phyloP scores from a whole-genome alignment of 352 stramenopile species.

The Pythium pyrilobum region DNA sequence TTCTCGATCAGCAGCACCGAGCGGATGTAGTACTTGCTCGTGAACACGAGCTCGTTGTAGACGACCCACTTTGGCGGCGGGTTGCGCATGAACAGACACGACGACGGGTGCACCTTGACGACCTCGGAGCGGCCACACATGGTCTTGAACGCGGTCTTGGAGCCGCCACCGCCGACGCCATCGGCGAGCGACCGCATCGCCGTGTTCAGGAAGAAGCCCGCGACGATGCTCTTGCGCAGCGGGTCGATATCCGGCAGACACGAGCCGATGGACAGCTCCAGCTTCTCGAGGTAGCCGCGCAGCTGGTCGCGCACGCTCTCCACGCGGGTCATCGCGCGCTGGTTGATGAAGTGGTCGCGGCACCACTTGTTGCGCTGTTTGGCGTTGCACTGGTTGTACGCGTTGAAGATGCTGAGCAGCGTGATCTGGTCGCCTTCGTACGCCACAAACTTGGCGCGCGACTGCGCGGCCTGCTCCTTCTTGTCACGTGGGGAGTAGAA shows the following conservation, averaged over 20 bases:
- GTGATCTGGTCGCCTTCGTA: conserved; percentile 84
- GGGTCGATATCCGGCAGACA: conserved; percentile 74
- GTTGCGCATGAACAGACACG: conserved; percentile 86
- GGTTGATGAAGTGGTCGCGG: conserved; percentile 83
- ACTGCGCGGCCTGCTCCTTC: conserved; percentile 78
- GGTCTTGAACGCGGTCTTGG: conserved; percentile 84
- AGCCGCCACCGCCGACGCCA: conserved; percentile 40
- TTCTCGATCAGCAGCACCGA: conserved; percentile 86
- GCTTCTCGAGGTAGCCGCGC: conserved; percentile 63
- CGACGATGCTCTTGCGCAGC: conserved; percentile 84
- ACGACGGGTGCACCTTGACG: conserved; percentile 87
- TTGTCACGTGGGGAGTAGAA: conserved; percentile 85
- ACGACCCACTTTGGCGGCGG: conserved; percentile 81
- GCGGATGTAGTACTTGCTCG: conserved; percentile 89
- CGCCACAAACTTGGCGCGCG: conserved; percentile 70
- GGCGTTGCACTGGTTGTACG: conserved; percentile 54
- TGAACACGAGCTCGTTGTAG: conserved; percentile 90
- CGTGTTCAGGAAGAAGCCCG: conserved; percentile 86
- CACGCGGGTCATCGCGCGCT: conserved; percentile 78
- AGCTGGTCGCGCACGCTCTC: conserved; percentile 77
- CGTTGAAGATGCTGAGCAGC: conserved; percentile 78
- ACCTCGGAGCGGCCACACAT: conserved; percentile 79
- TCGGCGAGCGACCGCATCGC: conserved; percentile 81
- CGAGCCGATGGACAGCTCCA: conserved; percentile 61
- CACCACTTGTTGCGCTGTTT: conserved; percentile 87